Evolutionary conservation across 2,329 filamentous ascomycete species (phyloP).

Genomic region (Ceratocystis variospora): DNA sequence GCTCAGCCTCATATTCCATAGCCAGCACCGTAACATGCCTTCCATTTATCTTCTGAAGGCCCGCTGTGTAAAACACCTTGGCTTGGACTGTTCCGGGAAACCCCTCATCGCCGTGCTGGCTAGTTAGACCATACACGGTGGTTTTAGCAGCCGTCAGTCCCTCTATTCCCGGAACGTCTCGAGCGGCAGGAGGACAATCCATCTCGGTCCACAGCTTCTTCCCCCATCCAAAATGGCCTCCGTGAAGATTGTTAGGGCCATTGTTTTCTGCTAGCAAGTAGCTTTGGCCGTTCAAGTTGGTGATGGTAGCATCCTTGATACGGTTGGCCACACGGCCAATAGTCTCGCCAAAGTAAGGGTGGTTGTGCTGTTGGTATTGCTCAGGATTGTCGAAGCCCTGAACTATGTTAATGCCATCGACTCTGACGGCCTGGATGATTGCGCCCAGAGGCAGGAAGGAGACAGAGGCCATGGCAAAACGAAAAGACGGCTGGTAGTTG

Average conservation of each 20-base stretch:
- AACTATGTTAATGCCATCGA: conserved; percentile 74
- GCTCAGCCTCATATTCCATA: conserved; percentile 79
- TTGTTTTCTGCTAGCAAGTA: conserved; percentile 66
- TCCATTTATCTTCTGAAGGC: conserved; percentile 48
- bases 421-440: conserved; percentile 66
- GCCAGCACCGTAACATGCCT: conserved; percentile 57
- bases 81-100: conserved; percentile 77
- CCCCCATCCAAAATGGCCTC: conserved; percentile 64
- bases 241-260: conserved; percentile 61
- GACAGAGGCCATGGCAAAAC: conserved; percentile 31
- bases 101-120: conserved; percentile 72
- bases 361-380: conserved; percentile 62
- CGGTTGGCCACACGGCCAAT: conserved; percentile 81
- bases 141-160: conserved; percentile 56
- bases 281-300: conserved; percentile 53
- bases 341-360: conserved; percentile 78
- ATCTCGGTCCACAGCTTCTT: conserved; percentile 57
- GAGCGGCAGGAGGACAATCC: conserved; percentile 35
- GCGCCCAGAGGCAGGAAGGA: conserved; percentile 62
- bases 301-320: conserved; percentile 56
- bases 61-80: conserved; percentile 64
- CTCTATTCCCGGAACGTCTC: conserved; percentile 37
- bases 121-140: conserved; percentile 36
- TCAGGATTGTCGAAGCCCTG: conserved; percentile 67
- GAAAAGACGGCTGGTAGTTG: neutral